These are phyloP conservation scores for Leishmania braziliensis DNA, from an alignment of 208 protist species.

Conservation along the genomic window DNA sequence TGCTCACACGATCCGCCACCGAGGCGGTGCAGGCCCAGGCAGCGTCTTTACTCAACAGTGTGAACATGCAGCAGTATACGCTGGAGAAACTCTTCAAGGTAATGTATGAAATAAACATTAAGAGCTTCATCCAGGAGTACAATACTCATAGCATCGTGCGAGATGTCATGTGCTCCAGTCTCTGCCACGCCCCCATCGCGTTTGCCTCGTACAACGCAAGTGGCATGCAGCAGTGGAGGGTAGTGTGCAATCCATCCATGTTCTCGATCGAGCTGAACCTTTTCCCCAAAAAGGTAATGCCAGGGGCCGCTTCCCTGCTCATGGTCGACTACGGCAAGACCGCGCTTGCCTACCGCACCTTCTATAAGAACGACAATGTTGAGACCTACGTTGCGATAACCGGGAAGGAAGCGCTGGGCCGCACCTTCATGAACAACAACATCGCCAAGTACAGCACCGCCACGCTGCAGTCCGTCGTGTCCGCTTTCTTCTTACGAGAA, in stretches of 20 bases:
- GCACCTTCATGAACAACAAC: constrained; percentile 39
- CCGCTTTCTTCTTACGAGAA: constrained; percentile 39
- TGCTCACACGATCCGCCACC: constrained; percentile 35
- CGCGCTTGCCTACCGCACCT: constrained; percentile 16
- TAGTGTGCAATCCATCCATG: constrained; percentile 2
- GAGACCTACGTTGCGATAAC: constrained; percentile 28
- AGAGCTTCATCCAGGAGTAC: neutral
- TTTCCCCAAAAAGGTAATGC: constrained; percentile 13
- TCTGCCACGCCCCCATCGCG: constrained; percentile 36
- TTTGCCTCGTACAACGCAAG: constrained; percentile 33
- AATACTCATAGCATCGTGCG: neutral
- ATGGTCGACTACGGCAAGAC: constrained; percentile 16
- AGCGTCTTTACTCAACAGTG: constrained; percentile 26
- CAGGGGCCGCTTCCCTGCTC: neutral
- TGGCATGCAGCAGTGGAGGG: constrained; percentile 16
- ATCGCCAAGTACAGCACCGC: constrained; percentile 47
- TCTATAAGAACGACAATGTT: neutral
- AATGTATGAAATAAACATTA: constrained; percentile 4
- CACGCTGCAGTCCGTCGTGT: constrained; percentile 41
- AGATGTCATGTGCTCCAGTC: constrained; percentile 31
- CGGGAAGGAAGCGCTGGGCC: constrained; percentile 47
- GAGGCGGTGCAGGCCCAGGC: constrained; percentile 41
- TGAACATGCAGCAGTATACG: constrained; percentile 22
- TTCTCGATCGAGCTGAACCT: neutral
- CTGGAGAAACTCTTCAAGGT: constrained; percentile 23